phyloP scores from a whole-genome alignment of 371 early-diverging fungal genomes.

The Mycotypha africana region DNA sequence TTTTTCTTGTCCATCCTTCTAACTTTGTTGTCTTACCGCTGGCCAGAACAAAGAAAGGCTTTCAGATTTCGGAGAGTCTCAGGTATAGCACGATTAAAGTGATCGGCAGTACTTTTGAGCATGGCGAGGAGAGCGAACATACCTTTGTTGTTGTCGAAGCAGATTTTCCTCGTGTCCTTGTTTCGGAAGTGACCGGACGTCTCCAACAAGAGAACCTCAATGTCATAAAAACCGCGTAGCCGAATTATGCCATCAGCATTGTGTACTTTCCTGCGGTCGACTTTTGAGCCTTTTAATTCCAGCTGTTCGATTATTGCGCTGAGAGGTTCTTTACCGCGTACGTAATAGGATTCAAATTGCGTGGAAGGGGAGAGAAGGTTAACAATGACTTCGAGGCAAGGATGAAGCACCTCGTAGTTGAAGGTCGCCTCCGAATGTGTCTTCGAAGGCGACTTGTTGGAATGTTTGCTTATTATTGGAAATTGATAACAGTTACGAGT shows the following conservation, averaged over 20 bases:
- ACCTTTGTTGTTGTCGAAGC: conserved; percentile 10
- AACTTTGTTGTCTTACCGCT: conserved; percentile 4
- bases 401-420: conserved; percentile 8
- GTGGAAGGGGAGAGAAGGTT: not conserved
- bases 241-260: conserved; percentile 13
- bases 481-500: no score
- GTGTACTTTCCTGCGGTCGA: not conserved
- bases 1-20: not conserved
- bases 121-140: conserved; percentile 6
- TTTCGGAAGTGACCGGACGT: conserved; percentile 4
- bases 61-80: conserved; percentile 2
- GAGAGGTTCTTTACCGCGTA: conserved; percentile 1
- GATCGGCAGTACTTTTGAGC: conserved; percentile 4
- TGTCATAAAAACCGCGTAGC: conserved; percentile 1
- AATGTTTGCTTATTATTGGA: no score
- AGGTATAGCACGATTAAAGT: conserved; percentile 2
- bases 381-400: conserved; percentile 8
- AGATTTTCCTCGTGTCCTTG: conserved; percentile 4
- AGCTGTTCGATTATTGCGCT: conserved; percentile 3
- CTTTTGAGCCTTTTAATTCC: conserved; percentile 1
- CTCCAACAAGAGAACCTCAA: conserved; percentile 7
- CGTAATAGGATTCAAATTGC: not conserved
- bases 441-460: conserved; percentile 4
- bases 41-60: conserved; percentile 5
- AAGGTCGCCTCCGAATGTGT: conserved; percentile 7